Evolutionary conservation across 2,329 filamentous ascomycete species (phyloP).

Genomic region (Xylaria sp.): DNA sequence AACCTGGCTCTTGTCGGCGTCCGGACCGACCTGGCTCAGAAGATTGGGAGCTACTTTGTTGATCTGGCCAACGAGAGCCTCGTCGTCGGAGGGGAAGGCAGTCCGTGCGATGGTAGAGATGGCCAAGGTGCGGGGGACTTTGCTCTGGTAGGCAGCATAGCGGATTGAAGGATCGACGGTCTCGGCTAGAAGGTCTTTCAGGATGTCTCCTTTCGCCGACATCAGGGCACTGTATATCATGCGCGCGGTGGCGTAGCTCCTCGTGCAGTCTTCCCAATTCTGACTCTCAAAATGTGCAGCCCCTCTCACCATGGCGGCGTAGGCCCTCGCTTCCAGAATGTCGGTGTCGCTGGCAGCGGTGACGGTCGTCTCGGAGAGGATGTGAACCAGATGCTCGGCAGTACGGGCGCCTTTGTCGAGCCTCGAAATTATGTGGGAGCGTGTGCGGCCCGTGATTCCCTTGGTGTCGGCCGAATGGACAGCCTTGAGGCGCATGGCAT

Average conservation of each 20-base stretch:
- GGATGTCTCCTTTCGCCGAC: slow-evolving; percentile 76
- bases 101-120: slow-evolving; percentile 82
- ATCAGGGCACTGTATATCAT: slow-evolving; percentile 85
- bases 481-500: slow-evolving; percentile 94
- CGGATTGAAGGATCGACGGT: slow-evolving; percentile 94
- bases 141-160: slow-evolving; percentile 92
- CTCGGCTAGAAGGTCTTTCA: slow-evolving; percentile 85
- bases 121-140: slow-evolving; percentile 85
- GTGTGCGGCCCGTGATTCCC: slow-evolving; percentile 80
- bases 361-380: slow-evolving; percentile 71
- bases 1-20: slow-evolving; percentile 61
- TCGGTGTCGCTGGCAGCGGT: slow-evolving; percentile 76
- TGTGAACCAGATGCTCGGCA: slow-evolving; percentile 73
- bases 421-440: slow-evolving; percentile 89
- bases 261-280: slow-evolving; percentile 82
- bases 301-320: slow-evolving; percentile 80
- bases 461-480: slow-evolving; percentile 82
- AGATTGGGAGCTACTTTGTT: slow-evolving; percentile 76
- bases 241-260: slow-evolving; percentile 78
- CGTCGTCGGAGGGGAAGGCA: slow-evolving; percentile 76
- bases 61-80: slow-evolving; percentile 72
- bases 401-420: slow-evolving; percentile 81
- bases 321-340: slow-evolving; percentile 86
- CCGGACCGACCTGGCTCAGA: slow-evolving; percentile 66
- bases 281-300: slow-evolving; percentile 87